Conservation (phyloP, 1,284 basidiomycete species). For the Chondrostereum purpureum region DNA sequence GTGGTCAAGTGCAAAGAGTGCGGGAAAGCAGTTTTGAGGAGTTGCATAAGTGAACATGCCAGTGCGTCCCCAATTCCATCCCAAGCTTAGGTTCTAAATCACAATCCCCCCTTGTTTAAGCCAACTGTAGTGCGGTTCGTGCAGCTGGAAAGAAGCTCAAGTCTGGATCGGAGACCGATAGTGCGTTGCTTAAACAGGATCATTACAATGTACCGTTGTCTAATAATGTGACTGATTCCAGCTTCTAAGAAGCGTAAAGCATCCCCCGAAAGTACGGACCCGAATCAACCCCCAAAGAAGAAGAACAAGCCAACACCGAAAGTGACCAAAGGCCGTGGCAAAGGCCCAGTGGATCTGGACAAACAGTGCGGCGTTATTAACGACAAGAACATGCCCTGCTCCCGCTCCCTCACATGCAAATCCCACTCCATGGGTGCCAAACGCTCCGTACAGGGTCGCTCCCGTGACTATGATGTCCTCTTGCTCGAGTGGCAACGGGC, state of each 20-base stretch:
- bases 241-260: slow-evolving; percentile 69
- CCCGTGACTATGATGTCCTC: slow-evolving; percentile 81
- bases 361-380: slow-evolving; percentile 97
- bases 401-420: slow-evolving; percentile 97
- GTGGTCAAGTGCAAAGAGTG: slow-evolving; percentile 76
- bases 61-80: slow-evolving; percentile 41
- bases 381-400: slow-evolving; percentile 90
- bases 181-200: slow-evolving; percentile 17
- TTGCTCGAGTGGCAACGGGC: slow-evolving; percentile 90
- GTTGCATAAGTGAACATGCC: slow-evolving; percentile 68
- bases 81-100: neutral
- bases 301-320: slow-evolving; percentile 67
- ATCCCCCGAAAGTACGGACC: slow-evolving; percentile 55
- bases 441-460: slow-evolving; percentile 84
- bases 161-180: slow-evolving; percentile 31
- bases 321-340: slow-evolving; percentile 67
- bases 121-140: slow-evolving; percentile 57
- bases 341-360: slow-evolving; percentile 87
- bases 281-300: slow-evolving; percentile 61
- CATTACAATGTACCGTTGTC: slow-evolving; percentile 30
- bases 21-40: slow-evolving; percentile 68
- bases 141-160: slow-evolving; percentile 50
- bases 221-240: no score
- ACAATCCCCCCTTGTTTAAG: slow-evolving; percentile 27
- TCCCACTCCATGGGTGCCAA: slow-evolving; percentile 98